Conservation (phyloP, 1,284 basidiomycete genomes). For the Ceratobasidium sp. region DNA sequence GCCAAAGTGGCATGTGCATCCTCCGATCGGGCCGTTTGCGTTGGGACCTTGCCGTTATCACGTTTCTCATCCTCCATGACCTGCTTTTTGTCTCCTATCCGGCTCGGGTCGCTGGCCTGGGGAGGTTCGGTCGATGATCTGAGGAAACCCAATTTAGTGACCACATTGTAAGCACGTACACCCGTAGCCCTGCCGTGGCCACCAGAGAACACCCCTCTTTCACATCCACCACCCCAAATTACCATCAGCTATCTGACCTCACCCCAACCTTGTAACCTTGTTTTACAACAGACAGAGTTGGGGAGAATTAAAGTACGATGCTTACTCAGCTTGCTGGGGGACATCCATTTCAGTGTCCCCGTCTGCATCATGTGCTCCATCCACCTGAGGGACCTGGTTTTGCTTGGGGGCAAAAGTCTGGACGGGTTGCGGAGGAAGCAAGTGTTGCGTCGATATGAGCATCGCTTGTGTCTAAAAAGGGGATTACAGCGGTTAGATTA, state of each 20-base stretch:
- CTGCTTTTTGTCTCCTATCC: background rate
- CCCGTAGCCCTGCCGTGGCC: background rate
- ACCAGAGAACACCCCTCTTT: background rate
- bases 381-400: conserved; percentile 26
- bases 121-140: conserved; percentile 20
- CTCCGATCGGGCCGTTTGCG: background rate
- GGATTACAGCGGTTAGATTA: background rate
- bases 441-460: conserved; percentile 82
- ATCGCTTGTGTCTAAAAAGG: conserved; percentile 74
- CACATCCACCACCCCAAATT: conserved; percentile 2
- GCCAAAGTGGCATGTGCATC: background rate
- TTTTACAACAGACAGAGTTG: background rate
- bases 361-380: conserved; percentile 35
- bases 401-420: conserved; percentile 11
- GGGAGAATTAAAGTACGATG: conserved; percentile 16
- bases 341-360: conserved; percentile 37
- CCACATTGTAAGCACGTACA: conserved; percentile 15
- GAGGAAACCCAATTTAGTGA: conserved; percentile 33
- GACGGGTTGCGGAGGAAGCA: conserved; percentile 55
- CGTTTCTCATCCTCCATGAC: background rate
- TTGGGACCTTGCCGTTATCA: background rate
- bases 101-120: conserved; percentile 14
- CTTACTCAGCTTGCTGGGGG: conserved; percentile 34
- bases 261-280: conserved; percentile 13
- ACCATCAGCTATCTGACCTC: conserved; percentile 1